Percentiles rank a stretch among this genome's conserved stretches.
These are phyloP conservation scores for Trifolium pratense DNA, from an alignment of 306 rosid species.

Conservation along the genomic window DNA sequence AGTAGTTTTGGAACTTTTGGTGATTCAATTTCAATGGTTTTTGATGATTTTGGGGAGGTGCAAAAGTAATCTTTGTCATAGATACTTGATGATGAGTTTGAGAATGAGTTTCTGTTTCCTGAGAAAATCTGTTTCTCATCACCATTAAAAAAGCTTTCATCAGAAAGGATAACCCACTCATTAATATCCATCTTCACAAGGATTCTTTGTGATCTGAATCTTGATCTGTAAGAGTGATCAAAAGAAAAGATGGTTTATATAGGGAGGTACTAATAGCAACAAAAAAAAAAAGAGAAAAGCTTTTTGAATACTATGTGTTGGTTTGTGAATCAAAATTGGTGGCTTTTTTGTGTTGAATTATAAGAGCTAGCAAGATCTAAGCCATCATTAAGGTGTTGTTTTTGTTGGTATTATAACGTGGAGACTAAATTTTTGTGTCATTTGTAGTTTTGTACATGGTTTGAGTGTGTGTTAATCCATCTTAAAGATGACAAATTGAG, in stretches of 20 bases:
- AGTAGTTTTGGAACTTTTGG: slow-evolving; percentile 40
- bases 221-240: slow-evolving; percentile 26
- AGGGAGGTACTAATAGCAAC: neutral
- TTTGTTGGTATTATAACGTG: slow-evolving; percentile 45
- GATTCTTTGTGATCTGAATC: slow-evolving; percentile 27
- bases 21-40: slow-evolving; percentile 31
- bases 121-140: slow-evolving; percentile 47
- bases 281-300: neutral
- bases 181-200: slow-evolving; percentile 61
- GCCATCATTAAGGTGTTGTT: slow-evolving; percentile 26
- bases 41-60: slow-evolving; percentile 54
- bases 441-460: slow-evolving; percentile 2
- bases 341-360: slow-evolving; percentile 51
- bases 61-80: slow-evolving; percentile 63
- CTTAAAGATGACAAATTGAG: slow-evolving; percentile 44
- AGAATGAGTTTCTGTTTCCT: slow-evolving; percentile 40
- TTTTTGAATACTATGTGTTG: slow-evolving; percentile 31
- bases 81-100: slow-evolving; percentile 42
- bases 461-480: slow-evolving; percentile 50
- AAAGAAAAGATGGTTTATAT: slow-evolving; percentile 28
- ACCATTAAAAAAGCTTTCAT: slow-evolving; percentile 56
- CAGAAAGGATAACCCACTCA: slow-evolving; percentile 79
- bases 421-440: slow-evolving; percentile 34
- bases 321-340: slow-evolving; percentile 54
- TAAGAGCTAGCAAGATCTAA: slow-evolving; percentile 32